A percentile compares a stretch with the other conserved stretches of the same genome.
These are phyloP conservation scores for Pichia ethanolica DNA, from an alignment of 805 yeast genomes.

Conservation along the genomic window DNA sequence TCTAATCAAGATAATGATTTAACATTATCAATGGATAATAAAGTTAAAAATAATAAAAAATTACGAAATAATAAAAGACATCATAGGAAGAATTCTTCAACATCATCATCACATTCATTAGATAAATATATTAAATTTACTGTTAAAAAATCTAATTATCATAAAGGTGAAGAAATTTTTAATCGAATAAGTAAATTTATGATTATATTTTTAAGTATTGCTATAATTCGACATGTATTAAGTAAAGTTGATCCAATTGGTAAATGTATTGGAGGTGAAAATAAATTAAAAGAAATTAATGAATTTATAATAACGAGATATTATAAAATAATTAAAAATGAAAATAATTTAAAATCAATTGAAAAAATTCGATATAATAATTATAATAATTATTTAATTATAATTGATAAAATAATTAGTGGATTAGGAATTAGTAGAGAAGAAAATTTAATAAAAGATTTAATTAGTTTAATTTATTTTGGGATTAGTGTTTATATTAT, in stretches of 20 bases:
- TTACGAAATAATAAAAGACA: not conserved
- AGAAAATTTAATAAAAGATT: not conserved
- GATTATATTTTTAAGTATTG: conserved; percentile 2
- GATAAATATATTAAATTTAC: conserved; percentile 15
- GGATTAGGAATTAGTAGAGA: not conserved
- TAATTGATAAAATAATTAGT: not conserved
- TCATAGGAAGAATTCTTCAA: not conserved
- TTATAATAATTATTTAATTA: not conserved
- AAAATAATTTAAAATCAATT: not conserved
- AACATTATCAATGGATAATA: not conserved
- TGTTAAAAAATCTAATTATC: conserved; percentile 1
- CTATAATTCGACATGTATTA: conserved; percentile 8
- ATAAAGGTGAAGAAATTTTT: not conserved
- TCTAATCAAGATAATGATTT: not conserved
- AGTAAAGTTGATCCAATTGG: conserved; percentile 10
- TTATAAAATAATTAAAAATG: not conserved
- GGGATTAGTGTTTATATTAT: conserved; percentile 13
- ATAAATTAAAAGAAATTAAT: not conserved
- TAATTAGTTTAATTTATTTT: conserved; percentile 9
- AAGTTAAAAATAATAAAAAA: no score
- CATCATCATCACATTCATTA: not conserved
- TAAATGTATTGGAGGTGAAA: not conserved
- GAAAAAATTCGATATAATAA: not conserved
- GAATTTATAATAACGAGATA: not conserved
- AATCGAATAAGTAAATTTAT: conserved; percentile 1